Evolutionary conservation across 352 stramenopile species (phyloP).

Genomic region (Globisporangium polare): DNA sequence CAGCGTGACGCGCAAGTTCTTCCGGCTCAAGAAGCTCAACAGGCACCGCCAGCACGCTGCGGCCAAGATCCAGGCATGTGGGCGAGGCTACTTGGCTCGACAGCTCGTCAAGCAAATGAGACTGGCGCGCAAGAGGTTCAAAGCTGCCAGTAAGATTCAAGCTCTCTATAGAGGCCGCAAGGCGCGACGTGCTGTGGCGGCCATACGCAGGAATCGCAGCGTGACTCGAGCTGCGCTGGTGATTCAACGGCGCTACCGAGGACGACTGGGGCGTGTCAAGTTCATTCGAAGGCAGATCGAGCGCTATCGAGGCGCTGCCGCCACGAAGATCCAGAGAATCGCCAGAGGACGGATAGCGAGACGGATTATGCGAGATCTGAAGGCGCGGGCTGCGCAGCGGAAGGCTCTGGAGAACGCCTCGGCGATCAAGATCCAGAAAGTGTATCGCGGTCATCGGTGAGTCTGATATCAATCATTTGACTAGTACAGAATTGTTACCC

Average conservation of each 20-base stretch:
- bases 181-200: slow-evolving; percentile 28
- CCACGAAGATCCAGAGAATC: slow-evolving; percentile 53
- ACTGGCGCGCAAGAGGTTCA: slow-evolving; percentile 23
- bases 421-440: slow-evolving; percentile 57
- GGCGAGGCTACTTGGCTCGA: slow-evolving; percentile 36
- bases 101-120: slow-evolving; percentile 19
- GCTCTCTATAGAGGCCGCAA: slow-evolving; percentile 55
- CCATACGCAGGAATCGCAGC: slow-evolving; percentile 15
- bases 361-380: slow-evolving; percentile 25
- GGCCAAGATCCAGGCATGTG: slow-evolving; percentile 48
- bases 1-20: slow-evolving; percentile 55
- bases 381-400: slow-evolving; percentile 25
- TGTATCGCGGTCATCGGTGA: slow-evolving; percentile 69
- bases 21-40: slow-evolving; percentile 48
- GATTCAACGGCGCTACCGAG: slow-evolving; percentile 71
- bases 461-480: neutral
- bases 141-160: slow-evolving; percentile 52
- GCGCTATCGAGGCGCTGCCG: slow-evolving; percentile 34
- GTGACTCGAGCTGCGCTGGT: slow-evolving; percentile 44
- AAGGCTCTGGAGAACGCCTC: slow-evolving; percentile 32
- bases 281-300: slow-evolving; percentile 63
- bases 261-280: slow-evolving; percentile 53
- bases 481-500: no score
- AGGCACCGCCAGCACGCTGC: slow-evolving; percentile 36
- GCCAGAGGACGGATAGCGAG: slow-evolving; percentile 36